Evolutionary conservation across 2,329 filamentous ascomycete genomes (phyloP).

Genomic region (Pseudogymnoascus sp.): DNA sequence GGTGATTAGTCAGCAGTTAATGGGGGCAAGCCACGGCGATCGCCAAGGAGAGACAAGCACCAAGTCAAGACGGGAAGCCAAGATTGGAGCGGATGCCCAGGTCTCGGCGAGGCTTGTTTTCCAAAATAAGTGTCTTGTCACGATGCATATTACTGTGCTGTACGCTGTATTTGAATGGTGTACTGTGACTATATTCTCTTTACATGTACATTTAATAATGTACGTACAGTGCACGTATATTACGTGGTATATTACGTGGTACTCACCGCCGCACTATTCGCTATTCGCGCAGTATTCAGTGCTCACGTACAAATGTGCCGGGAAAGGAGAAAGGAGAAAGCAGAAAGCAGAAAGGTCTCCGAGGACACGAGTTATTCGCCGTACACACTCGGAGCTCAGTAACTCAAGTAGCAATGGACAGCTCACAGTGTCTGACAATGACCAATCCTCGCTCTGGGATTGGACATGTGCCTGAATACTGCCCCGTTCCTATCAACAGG

Average conservation of each 20-base stretch:
- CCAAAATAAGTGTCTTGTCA: not conserved
- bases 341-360: not conserved
- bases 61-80: not conserved
- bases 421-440: not conserved
- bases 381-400: not conserved
- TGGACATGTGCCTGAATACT: not conserved
- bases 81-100: not conserved
- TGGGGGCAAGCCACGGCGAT: not conserved
- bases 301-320: not conserved
- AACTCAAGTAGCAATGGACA: not conserved
- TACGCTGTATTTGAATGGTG: not conserved
- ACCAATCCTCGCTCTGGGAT: not conserved
- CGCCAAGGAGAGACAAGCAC: slow-evolving; percentile 1
- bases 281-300: not conserved
- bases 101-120: not conserved
- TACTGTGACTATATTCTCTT: too few species aligned
- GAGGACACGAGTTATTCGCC: not conserved
- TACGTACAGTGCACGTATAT: not conserved
- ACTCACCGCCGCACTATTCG: not conserved
- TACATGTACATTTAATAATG: not conserved
- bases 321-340: too few species aligned
- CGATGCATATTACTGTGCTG: not conserved
- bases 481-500: not conserved
- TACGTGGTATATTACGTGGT: not conserved
- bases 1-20: not conserved